Evolutionary conservation across 345 rosid genomes (phyloP).

Genomic region (Euphorbia peplus): DNA sequence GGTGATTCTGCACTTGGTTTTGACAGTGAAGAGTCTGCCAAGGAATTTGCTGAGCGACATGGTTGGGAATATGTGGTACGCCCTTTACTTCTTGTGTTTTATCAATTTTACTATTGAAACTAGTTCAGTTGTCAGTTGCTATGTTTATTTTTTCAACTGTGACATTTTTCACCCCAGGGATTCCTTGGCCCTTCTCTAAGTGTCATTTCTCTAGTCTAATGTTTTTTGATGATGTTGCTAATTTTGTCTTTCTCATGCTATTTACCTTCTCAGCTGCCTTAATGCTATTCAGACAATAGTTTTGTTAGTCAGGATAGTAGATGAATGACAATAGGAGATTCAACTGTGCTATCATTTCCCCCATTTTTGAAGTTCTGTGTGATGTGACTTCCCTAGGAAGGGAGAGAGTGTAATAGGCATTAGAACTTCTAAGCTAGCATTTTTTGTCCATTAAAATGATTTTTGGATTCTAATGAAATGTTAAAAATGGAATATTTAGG

Average conservation of each 20-base stretch:
- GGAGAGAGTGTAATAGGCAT: not conserved
- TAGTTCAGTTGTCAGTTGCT: not conserved
- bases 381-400: not conserved
- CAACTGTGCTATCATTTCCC: not conserved
- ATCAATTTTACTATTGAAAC: not conserved
- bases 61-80: slow-evolving; percentile 89
- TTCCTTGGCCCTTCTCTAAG: not conserved
- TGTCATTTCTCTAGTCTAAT: not conserved
- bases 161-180: not conserved
- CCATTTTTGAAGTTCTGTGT: not conserved
- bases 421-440: not conserved
- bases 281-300: not conserved
- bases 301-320: not conserved
- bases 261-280: not conserved
- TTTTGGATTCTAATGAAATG: slow-evolving; percentile 1
- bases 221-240: not conserved
- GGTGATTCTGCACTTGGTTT: slow-evolving; percentile 82
- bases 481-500: not conserved
- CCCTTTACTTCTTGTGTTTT: not conserved
- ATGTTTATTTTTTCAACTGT: not conserved
- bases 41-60: slow-evolving; percentile 77
- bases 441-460: not conserved
- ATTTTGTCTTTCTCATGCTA: not conserved
- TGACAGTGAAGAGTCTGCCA: slow-evolving; percentile 79
- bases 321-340: not conserved